phyloP scores from a whole-genome alignment of 73 alveolate genomes.

The Paramecium bursaria region DNA sequence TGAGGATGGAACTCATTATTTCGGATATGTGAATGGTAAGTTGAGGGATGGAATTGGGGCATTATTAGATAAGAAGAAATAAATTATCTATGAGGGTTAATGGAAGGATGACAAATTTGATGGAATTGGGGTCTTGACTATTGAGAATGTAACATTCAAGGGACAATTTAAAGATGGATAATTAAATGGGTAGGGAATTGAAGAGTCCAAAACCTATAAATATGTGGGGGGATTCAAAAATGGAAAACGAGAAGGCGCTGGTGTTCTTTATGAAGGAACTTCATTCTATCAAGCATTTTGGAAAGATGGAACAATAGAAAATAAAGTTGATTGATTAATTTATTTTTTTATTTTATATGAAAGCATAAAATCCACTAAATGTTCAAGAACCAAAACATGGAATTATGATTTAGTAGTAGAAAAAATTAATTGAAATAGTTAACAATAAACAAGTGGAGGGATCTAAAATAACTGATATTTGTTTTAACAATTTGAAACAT shows the following conservation, averaged over 20 bases:
- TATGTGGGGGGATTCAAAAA: slow-evolving; percentile 17
- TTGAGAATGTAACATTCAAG: neutral
- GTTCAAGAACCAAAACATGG: slow-evolving; percentile 50
- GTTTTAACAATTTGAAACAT: slow-evolving; percentile 65
- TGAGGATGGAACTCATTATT: slow-evolving; percentile 41
- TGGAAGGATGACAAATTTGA: slow-evolving; percentile 51
- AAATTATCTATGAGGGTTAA: slow-evolving; percentile 29
- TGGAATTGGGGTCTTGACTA: slow-evolving; percentile 27
- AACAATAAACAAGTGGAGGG: slow-evolving; percentile 31
- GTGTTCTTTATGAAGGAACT: neutral
- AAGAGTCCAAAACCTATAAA: neutral
- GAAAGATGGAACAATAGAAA: slow-evolving; percentile 24
- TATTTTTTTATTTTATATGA: no score
- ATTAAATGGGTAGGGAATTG: slow-evolving; percentile 26
- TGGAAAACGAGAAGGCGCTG: slow-evolving; percentile 25
- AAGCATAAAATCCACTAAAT: slow-evolving; percentile 20
- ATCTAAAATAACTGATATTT: slow-evolving; percentile 54
- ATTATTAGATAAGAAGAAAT: slow-evolving; percentile 2
- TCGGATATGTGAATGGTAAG: slow-evolving; percentile 16
- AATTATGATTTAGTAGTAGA: neutral
- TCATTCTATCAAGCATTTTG: neutral
- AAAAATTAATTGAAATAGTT: slow-evolving; percentile 40
- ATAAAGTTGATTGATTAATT: slow-evolving; percentile 23
- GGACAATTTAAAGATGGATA: slow-evolving; percentile 34
- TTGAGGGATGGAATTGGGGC: slow-evolving; percentile 21